Conservation (phyloP, 805 yeast species). For the Metschnikowia baotianmanensis region DNA sequence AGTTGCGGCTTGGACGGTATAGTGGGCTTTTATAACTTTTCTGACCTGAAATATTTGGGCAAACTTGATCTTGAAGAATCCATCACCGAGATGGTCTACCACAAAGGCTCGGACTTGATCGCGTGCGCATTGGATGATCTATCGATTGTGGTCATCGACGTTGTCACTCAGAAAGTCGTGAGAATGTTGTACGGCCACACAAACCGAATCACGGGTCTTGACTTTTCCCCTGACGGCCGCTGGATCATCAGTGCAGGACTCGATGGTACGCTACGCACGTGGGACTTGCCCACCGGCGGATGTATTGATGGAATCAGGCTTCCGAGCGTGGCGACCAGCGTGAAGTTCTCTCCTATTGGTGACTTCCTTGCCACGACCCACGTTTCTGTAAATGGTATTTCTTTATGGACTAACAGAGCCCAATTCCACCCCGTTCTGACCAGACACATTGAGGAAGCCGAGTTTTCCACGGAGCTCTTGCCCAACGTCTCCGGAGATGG, state of each 20-base stretch:
- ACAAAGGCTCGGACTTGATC: conserved; percentile 76
- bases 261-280: conserved; percentile 87
- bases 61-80: conserved; percentile 72
- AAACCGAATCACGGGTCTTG: conserved; percentile 82
- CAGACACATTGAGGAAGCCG: conserved; percentile 72
- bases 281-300: conserved; percentile 97
- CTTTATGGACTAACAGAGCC: conserved; percentile 88
- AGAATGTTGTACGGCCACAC: conserved; percentile 89
- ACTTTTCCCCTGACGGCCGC: conserved; percentile 92
- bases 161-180: conserved; percentile 74
- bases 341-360: conserved; percentile 82
- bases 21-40: conserved; percentile 84
- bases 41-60: conserved; percentile 64
- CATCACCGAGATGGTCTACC: conserved; percentile 72
- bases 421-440: conserved; percentile 78
- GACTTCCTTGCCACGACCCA: conserved; percentile 92
- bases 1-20: conserved; percentile 87
- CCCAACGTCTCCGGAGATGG: conserved; percentile 83
- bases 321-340: conserved; percentile 73
- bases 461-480: conserved; percentile 58
- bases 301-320: conserved; percentile 90
- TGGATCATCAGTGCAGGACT: conserved; percentile 85
- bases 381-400: conserved; percentile 84
- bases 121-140: conserved; percentile 87
- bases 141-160: conserved; percentile 78